These are phyloP conservation scores for Venustampulla echinocandica DNA, from an alignment of 495 filamentous ascomycete species.

Conservation along the genomic window DNA sequence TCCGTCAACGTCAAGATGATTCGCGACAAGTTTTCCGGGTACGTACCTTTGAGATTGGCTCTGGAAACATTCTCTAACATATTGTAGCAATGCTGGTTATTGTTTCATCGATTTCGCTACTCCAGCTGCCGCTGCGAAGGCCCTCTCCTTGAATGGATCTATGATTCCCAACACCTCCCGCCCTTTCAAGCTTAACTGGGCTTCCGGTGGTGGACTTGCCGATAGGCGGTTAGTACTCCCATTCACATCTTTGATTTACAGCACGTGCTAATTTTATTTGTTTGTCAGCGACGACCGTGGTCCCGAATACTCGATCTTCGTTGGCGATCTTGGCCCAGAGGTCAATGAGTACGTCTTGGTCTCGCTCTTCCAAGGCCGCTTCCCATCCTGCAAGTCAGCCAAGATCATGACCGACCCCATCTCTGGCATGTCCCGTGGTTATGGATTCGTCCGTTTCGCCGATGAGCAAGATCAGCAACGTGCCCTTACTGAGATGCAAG, in stretches of 20 bases:
- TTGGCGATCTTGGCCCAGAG: constrained; percentile 94
- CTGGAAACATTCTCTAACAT: constrained; percentile 11
- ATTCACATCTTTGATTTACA: constrained; percentile 18
- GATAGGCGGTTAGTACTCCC: constrained; percentile 66
- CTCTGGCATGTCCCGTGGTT: constrained; percentile 93
- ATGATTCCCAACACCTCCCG: constrained; percentile 90
- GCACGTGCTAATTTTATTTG: constrained; percentile 16
- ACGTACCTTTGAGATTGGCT: constrained; percentile 32
- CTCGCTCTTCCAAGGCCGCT: constrained; percentile 91
- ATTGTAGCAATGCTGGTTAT: constrained; percentile 83
- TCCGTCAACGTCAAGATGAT: constrained; percentile 99
- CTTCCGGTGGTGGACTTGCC: constrained; percentile 88
- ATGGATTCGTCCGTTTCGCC: constrained; percentile 95
- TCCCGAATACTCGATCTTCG: constrained; percentile 94
- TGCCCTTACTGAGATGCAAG: constrained; percentile 95
- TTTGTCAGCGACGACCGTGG: constrained; percentile 76
- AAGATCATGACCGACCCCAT: constrained; percentile 99
- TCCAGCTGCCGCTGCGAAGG: constrained; percentile 81
- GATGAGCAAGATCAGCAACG: constrained; percentile 92
- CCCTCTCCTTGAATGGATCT: constrained; percentile 78
- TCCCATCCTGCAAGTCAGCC: constrained; percentile 95
- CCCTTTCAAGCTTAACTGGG: constrained; percentile 99
- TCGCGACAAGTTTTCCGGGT: constrained; percentile 98
- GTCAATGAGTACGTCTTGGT: constrained; percentile 98
- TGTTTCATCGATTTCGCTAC: constrained; percentile 94